Evolutionary conservation across 2,329 filamentous ascomycete species (phyloP).

Genomic region (Cytospora paraplurivora): DNA sequence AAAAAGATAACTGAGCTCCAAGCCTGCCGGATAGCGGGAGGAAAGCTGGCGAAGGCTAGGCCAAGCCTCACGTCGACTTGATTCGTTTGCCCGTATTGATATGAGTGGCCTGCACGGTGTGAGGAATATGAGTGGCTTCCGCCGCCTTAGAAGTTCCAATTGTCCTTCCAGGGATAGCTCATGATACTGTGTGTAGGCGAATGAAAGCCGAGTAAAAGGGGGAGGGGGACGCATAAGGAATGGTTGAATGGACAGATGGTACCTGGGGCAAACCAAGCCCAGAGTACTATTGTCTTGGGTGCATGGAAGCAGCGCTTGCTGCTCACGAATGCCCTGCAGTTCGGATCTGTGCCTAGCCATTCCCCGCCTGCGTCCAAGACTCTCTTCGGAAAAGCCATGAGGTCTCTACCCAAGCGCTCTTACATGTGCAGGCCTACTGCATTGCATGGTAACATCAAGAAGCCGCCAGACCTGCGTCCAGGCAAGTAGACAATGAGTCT

Average conservation of each 20-base stretch:
- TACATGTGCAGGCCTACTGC: conserved; percentile 10
- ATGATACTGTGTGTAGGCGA: neutral
- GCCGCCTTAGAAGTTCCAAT: conserved; percentile 17
- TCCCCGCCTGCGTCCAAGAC: conserved; percentile 4
- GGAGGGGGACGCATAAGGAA: neutral
- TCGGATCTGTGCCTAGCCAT: conserved; percentile 1
- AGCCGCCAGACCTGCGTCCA: neutral
- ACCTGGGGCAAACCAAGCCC: conserved; percentile 23
- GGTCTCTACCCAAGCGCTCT: conserved; percentile 1
- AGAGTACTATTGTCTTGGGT: conserved; percentile 17
- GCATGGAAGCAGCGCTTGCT: conserved; percentile 17
- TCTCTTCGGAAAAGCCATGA: neutral
- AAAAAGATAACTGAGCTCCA: too few species aligned
- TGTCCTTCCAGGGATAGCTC: conserved; percentile 22
- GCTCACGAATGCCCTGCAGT: conserved; percentile 20
- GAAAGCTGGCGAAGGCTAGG: conserved; percentile 1
- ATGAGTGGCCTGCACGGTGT: conserved; percentile 18
- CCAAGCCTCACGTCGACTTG: neutral
- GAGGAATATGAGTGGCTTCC: conserved; percentile 17
- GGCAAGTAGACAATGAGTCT: too few species aligned
- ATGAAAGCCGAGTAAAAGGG: conserved; percentile 12
- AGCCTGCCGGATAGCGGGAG: conserved; percentile 21
- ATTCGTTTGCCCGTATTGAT: conserved; percentile 10
- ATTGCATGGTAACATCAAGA: conserved; percentile 1
- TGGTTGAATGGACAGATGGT: conserved; percentile 4